Evolutionary conservation across 2,329 filamentous ascomycete genomes (phyloP), one percentile per base, ranked within the genome.

Genomic region (Leptographium flavum): DNA sequence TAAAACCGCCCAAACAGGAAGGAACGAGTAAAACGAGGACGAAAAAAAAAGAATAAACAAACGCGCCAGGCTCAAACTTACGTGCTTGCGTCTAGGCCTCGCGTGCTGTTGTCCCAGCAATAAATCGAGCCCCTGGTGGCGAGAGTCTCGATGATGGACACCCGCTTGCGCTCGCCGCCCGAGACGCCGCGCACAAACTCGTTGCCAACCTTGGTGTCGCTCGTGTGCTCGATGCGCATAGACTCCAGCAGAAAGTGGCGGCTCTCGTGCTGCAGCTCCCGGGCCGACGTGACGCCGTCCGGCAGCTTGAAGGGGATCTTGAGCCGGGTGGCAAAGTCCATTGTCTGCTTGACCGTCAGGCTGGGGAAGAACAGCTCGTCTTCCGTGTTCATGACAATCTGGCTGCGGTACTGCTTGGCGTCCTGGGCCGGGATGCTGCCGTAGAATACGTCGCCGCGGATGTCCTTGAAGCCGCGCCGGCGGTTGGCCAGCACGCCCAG

Each of bases 111-210:
- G 51, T 80, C 83, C 83, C 83, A 87, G 47, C 78, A 81, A 57
- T 83, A 80, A 2, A 75, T 65, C 31, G 71, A 78, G 1, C 75
- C 73, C 13, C 68, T 60, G 0, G 67, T 66, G 7, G 72, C 70
- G 48, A 83, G 74, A 6, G 79, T 79, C 59, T 87, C 82, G 5
- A 79, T 80, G 52, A 87, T 85, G 42, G 74, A 80, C 5, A 88
- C 83, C 57, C 84, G 77, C 62, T 88, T 86, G 48, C 76, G 68
- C 55, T 82, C 78, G 30, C 78, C 78, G 8, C 78, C 78, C 17
- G 70, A 75, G 2, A 81, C 70, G 11, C 64, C 64, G 15, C 79
- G 71, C 9, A 83, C 68, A 32, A 76, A 72, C 48, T 80, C 78
- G 50, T 83, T 76, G 1, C 81, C 81, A 25, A 86, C 76, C 51